Percentiles rank a stretch among this genome's conserved stretches.
Evolutionary conservation across 2,329 filamentous ascomycete species (phyloP).

Genomic region (Diplodia corticola): DNA sequence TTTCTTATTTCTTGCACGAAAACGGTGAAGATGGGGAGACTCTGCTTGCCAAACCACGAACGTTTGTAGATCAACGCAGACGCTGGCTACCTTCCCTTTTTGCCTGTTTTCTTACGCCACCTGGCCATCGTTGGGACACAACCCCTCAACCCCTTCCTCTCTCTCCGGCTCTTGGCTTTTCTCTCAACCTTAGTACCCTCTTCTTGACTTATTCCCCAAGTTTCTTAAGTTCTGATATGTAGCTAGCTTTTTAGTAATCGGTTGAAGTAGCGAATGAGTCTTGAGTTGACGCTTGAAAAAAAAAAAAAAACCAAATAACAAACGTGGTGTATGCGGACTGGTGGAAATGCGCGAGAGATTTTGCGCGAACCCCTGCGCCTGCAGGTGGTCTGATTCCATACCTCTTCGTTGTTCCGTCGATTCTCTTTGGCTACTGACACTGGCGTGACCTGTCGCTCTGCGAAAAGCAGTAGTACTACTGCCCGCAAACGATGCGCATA

Average conservation of each 20-base stretch:
- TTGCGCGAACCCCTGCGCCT: background rate
- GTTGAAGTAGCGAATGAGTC: constrained; percentile 22
- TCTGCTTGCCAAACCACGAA: constrained; percentile 10
- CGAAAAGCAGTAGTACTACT: too few species aligned
- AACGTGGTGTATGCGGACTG: background rate
- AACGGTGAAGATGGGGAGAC: background rate
- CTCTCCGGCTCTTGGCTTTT: constrained; percentile 6
- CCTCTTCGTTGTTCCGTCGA: background rate
- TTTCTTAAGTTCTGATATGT: constrained; percentile 24
- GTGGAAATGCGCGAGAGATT: background rate
- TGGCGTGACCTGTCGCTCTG: background rate
- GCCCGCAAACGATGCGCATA: too few species aligned
- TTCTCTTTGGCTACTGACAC: background rate
- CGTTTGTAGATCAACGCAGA: background rate
- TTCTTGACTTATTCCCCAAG: constrained; percentile 24
- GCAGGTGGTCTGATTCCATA: background rate
- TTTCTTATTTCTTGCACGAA: constrained; percentile 18
- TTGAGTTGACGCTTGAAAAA: constrained; percentile 16
- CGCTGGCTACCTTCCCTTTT: constrained; percentile 15
- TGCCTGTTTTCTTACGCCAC: constrained; percentile 21
- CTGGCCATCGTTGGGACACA: constrained; percentile 1
- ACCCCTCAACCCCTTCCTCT: background rate
- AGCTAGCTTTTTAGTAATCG: constrained; percentile 23
- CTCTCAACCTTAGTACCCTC: constrained; percentile 17
- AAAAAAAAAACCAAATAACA: too few species aligned